Evolutionary conservation across 2,329 filamentous ascomycete genomes (phyloP).

Genomic region (Botrytis byssoidea): DNA sequence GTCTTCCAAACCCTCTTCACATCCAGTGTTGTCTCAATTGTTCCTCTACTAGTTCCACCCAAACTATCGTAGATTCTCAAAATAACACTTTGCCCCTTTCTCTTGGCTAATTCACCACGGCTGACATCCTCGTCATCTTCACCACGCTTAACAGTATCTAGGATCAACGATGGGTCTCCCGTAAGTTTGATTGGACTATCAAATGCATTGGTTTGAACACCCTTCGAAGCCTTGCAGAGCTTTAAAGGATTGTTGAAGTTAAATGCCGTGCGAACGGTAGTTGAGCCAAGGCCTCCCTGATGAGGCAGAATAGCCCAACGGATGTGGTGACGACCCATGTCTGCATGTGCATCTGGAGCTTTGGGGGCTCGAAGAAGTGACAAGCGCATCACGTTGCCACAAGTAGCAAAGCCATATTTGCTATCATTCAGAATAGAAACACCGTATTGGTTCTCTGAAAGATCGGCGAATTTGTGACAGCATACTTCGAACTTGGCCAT

Average conservation of each 20-base stretch:
- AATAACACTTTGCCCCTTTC: slow-evolving; percentile 76
- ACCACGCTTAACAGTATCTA: slow-evolving; percentile 93
- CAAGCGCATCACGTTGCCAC: slow-evolving; percentile 84
- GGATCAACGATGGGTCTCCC: slow-evolving; percentile 65
- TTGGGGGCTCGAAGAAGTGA: slow-evolving; percentile 85
- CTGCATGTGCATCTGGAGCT: slow-evolving; percentile 87
- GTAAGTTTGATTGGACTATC: slow-evolving; percentile 63
- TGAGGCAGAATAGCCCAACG: slow-evolving; percentile 91
- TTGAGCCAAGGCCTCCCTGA: slow-evolving; percentile 64
- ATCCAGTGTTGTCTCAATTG: slow-evolving; percentile 63
- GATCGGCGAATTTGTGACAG: slow-evolving; percentile 90
- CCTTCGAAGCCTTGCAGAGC: slow-evolving; percentile 47
- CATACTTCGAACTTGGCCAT: slow-evolving; percentile 98
- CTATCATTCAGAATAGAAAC: slow-evolving; percentile 92
- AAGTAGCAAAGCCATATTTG: slow-evolving; percentile 94
- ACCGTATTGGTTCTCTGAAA: slow-evolving; percentile 84
- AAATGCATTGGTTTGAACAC: slow-evolving; percentile 44
- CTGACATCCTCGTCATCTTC: slow-evolving; percentile 78
- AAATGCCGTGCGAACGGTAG: slow-evolving; percentile 78
- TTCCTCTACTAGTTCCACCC: slow-evolving; percentile 74
- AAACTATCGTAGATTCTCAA: slow-evolving; percentile 84
- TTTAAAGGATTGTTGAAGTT: slow-evolving; percentile 85
- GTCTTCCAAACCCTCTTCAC: slow-evolving; percentile 78
- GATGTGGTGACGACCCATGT: slow-evolving; percentile 87
- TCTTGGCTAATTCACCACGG: slow-evolving; percentile 58